Conservation (phyloP, 345 rosid genomes). For the Dovyalis caffra region DNA sequence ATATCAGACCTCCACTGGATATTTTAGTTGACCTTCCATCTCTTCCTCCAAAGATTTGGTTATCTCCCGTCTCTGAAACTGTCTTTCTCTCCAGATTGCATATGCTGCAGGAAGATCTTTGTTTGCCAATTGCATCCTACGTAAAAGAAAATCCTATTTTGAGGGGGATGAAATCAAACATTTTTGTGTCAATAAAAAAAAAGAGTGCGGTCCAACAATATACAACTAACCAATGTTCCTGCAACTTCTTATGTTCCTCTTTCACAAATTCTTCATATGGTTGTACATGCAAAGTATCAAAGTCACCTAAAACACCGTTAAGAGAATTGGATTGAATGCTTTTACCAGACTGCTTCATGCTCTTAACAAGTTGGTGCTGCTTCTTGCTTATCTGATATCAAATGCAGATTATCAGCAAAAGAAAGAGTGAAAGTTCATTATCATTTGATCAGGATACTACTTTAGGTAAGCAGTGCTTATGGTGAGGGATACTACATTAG, state of each 20-base stretch:
- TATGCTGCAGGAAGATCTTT: slow-evolving; percentile 71
- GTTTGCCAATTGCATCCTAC: slow-evolving; percentile 67
- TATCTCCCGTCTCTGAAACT: slow-evolving; percentile 48
- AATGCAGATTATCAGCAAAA: slow-evolving; percentile 22
- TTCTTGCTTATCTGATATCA: slow-evolving; percentile 85
- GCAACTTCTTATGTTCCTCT: slow-evolving; percentile 84
- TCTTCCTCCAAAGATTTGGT: slow-evolving; percentile 60
- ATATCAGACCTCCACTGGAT: slow-evolving; percentile 48
- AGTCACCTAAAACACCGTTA: slow-evolving; percentile 67
- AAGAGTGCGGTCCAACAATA: slow-evolving; percentile 21
- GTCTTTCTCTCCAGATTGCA: slow-evolving; percentile 60
- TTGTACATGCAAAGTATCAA: slow-evolving; percentile 60
- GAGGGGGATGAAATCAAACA: slow-evolving; percentile 10
- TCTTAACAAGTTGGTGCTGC: slow-evolving; percentile 84
- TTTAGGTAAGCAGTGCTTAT: neutral
- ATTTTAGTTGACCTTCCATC: slow-evolving; percentile 42
- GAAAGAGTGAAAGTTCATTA: neutral
- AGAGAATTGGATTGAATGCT: slow-evolving; percentile 73
- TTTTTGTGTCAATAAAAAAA: slow-evolving; percentile 1
- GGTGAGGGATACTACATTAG: neutral
- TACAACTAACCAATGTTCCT: slow-evolving; percentile 69
- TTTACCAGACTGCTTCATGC: slow-evolving; percentile 83
- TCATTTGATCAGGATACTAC: slow-evolving; percentile 2
- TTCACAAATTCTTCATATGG: slow-evolving; percentile 87
- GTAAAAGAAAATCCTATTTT: slow-evolving; percentile 16